Conservation (phyloP, 306 rosid species). For the Echinosophora koreensis region DNA sequence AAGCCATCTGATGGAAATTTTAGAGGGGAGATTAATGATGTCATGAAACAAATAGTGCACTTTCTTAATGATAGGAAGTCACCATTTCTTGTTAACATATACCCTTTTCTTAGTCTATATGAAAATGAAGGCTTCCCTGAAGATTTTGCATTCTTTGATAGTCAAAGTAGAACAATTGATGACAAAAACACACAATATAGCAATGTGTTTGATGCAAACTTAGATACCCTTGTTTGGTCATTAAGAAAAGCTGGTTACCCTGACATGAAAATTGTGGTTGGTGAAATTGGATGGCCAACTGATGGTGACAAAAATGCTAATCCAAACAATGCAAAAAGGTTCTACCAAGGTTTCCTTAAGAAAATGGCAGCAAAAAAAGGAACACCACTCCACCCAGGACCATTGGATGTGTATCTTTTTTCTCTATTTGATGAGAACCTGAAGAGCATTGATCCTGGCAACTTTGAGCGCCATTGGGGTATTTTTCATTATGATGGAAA, state of each 20-base stretch:
- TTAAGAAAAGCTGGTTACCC: constrained; percentile 56
- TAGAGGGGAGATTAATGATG: constrained; percentile 51
- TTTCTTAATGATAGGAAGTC: constrained; percentile 54
- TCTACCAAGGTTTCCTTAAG: constrained; percentile 74
- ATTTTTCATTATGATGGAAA: constrained; percentile 70
- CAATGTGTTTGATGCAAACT: constrained; percentile 80
- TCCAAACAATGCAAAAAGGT: constrained; percentile 51
- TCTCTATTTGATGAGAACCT: constrained; percentile 70
- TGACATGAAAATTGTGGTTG: constrained; percentile 59
- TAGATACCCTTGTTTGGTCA: constrained; percentile 72
- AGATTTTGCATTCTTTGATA: constrained; percentile 70
- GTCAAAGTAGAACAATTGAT: constrained; percentile 7
- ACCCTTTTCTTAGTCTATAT: constrained; percentile 81
- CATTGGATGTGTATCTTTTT: constrained; percentile 61
- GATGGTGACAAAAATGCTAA: constrained; percentile 64
- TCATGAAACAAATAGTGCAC: constrained; percentile 49
- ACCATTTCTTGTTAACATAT: constrained; percentile 79
- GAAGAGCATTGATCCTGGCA: constrained; percentile 71
- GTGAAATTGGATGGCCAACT: constrained; percentile 96
- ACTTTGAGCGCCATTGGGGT: constrained; percentile 93
- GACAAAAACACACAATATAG: constrained; percentile 58
- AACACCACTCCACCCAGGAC: constrained; percentile 63
- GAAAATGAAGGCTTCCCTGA: constrained; percentile 53
- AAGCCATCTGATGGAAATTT: constrained; percentile 76
- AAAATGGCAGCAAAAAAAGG: constrained; percentile 61